phyloP scores from a whole-genome alignment of 1,284 basidiomycete species.

The Moniliophthora roreri region DNA sequence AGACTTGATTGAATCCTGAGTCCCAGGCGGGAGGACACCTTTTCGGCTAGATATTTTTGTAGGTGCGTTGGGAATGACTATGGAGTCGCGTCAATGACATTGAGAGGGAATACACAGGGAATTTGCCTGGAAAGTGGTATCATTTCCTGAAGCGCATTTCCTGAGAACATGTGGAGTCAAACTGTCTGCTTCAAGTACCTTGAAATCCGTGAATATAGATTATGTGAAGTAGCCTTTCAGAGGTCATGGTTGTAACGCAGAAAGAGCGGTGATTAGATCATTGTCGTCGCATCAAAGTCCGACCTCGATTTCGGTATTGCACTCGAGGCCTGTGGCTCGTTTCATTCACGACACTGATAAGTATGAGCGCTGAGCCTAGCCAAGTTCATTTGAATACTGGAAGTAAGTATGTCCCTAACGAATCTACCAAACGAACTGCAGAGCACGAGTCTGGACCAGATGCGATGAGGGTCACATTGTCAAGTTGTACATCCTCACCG shows the following conservation, averaged over 20 bases:
- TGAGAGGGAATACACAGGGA: constrained; percentile 18
- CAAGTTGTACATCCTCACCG: no score
- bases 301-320: background rate
- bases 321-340: no score
- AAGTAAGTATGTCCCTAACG: no score
- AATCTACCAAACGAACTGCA: no score
- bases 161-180: constrained; percentile 8
- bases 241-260: constrained; percentile 11
- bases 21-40: constrained; percentile 32
- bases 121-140: constrained; percentile 43
- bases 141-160: constrained; percentile 33
- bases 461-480: no score
- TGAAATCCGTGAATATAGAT: constrained; percentile 56
- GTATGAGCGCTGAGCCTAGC: no score
- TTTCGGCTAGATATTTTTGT: constrained; percentile 38
- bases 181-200: constrained; percentile 30
- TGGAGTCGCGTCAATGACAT: background rate
- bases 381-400: no score
- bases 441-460: no score
- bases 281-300: background rate
- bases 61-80: constrained; percentile 54
- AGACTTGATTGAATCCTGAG: constrained; percentile 44
- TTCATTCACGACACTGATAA: no score
- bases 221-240: constrained; percentile 40
- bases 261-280: background rate